These are phyloP conservation scores for Phytophthora pistaciae DNA, from an alignment of 352 stramenopile species.

Conservation along the genomic window DNA sequence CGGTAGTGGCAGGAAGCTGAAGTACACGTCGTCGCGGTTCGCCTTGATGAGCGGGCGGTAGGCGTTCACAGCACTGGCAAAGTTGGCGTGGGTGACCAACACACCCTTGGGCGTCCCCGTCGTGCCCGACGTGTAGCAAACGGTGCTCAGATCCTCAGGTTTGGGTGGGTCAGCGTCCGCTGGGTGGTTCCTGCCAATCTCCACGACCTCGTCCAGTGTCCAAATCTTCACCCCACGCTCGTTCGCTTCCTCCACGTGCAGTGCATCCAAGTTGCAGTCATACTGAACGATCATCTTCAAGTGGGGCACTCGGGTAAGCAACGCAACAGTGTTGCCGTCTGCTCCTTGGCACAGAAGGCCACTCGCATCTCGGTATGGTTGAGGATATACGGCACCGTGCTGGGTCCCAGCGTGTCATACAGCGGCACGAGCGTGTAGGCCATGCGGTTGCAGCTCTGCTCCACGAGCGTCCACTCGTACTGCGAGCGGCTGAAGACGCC, in stretches of 20 bases:
- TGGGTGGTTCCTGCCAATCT: conserved; percentile 36
- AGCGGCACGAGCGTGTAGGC: conserved; percentile 71
- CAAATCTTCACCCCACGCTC: conserved; percentile 40
- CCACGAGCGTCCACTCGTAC: conserved; percentile 71
- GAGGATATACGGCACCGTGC: conserved; percentile 67
- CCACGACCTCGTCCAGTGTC: conserved; percentile 45
- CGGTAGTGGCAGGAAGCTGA: conserved; percentile 96
- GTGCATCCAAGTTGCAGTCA: conserved; percentile 38
- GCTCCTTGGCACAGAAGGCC: conserved; percentile 56
- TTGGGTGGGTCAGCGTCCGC: conserved; percentile 51
- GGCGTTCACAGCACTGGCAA: conserved; percentile 31
- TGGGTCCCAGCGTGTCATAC: conserved; percentile 71
- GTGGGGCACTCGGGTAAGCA: conserved; percentile 45
- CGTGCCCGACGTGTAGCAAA: conserved; percentile 86
- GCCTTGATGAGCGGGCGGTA: conserved; percentile 25
- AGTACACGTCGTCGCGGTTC: conserved; percentile 83
- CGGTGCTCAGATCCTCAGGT: conserved; percentile 89
- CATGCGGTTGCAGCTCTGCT: conserved; percentile 72
- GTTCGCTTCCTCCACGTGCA: conserved; percentile 27
- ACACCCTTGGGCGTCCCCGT: conserved; percentile 71
- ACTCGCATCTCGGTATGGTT: conserved; percentile 73
- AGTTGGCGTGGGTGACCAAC: conserved; percentile 57
- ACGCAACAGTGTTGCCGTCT: conserved; percentile 46
- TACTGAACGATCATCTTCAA: conserved; percentile 58
- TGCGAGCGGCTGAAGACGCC: conserved; percentile 67